Evolutionary conservation across 176 grass and related monocot genomes (phyloP).

Genomic region (Oryza punctata): DNA sequence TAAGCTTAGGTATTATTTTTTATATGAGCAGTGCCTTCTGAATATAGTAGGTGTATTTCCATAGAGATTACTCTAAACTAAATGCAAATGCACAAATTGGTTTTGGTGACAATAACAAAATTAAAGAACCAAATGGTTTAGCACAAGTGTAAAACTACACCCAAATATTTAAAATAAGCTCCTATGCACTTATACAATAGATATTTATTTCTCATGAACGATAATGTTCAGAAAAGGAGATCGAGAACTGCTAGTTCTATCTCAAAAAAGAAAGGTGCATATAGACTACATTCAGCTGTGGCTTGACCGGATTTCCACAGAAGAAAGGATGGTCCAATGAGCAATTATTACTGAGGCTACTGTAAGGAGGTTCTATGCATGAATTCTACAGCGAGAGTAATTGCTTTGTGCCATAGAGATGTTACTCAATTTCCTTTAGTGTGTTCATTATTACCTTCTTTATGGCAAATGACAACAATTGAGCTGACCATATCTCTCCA

Average conservation of each 20-base stretch:
- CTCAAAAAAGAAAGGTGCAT: neutral
- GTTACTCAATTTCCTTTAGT: neutral
- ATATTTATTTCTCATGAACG: neutral
- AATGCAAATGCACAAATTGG: neutral
- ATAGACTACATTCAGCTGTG: neutral
- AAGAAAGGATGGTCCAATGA: neutral
- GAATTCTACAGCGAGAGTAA: neutral
- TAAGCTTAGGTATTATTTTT: neutral
- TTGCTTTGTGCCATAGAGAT: neutral
- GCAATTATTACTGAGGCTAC: neutral
- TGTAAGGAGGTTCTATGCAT: neutral
- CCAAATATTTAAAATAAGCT: neutral
- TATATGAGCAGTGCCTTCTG: neutral
- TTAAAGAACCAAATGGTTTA: neutral
- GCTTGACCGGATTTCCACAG: neutral
- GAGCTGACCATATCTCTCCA: conserved; percentile 97
- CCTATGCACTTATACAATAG: neutral
- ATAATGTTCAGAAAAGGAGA: neutral
- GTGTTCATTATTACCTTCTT: conserved; percentile 61
- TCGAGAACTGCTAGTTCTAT: neutral
- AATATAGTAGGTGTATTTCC: neutral
- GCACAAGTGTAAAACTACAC: neutral
- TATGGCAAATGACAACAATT: conserved; percentile 87
- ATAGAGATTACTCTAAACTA: neutral
- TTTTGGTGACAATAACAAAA: neutral